Conservation (phyloP, 2,329 filamentous ascomycete genomes). For the Biscogniauxia sp. region DNA sequence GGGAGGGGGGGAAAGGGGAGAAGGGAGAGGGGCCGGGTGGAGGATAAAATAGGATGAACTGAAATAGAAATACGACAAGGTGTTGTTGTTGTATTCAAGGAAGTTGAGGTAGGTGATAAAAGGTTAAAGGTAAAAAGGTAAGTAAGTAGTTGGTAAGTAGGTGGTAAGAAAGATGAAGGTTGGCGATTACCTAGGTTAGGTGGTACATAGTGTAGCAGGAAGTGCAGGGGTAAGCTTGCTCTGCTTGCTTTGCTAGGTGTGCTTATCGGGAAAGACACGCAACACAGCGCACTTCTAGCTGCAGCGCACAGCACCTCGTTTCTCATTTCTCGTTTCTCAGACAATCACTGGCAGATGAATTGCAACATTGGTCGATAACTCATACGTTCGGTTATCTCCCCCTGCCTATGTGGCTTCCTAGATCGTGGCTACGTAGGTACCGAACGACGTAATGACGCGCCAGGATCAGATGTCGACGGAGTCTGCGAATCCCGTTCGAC, state of each 20-base stretch:
- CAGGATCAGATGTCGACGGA: background rate
- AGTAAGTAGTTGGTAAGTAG: background rate
- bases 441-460: background rate
- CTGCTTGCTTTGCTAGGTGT: background rate
- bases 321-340: background rate
- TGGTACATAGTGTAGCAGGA: too few species aligned
- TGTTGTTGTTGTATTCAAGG: background rate
- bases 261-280: background rate
- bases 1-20: constrained; percentile 17
- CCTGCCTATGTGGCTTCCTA: background rate
- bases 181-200: too few species aligned
- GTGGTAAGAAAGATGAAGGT: constrained; percentile 9
- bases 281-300: background rate
- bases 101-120: background rate
- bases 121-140: constrained; percentile 16
- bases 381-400: background rate
- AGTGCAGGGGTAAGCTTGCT: constrained; percentile 15
- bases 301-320: background rate
- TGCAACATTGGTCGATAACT: background rate
- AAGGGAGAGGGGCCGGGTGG: constrained; percentile 7
- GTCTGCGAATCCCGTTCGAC: background rate
- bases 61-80: too few species aligned
- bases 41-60: constrained; percentile 9
- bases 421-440: background rate
- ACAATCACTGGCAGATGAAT: background rate